These are phyloP conservation scores for Henckelia pumila DNA, from an alignment of 257 asterid species.

Conservation along the genomic window DNA sequence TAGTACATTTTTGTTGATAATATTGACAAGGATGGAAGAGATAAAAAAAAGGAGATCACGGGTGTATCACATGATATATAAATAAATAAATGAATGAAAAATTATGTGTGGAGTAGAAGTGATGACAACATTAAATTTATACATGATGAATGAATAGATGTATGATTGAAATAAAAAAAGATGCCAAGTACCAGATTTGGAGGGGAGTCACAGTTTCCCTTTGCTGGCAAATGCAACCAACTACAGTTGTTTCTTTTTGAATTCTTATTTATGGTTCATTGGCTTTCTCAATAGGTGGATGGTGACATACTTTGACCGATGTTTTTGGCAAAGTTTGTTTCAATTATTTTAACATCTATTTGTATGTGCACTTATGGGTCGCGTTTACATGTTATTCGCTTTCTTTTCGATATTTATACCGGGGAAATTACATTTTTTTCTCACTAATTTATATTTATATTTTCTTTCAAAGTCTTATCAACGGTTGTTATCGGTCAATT, in stretches of 20 bases:
- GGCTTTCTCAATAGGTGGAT: not conserved
- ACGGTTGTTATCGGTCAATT: too few relatives aligned
- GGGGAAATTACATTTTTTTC: too few relatives aligned
- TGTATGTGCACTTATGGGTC: not conserved
- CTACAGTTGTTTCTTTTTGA: not conserved
- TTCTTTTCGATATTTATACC: too few relatives aligned
- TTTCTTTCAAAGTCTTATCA: too few relatives aligned
- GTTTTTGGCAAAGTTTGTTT: not conserved
- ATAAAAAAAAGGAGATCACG: not conserved
- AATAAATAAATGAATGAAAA: too few relatives aligned
- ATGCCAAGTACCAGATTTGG: not conserved
- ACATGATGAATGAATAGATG: not conserved
- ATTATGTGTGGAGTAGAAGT: too few relatives aligned
- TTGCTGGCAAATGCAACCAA: not conserved
- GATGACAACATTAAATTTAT: not conserved
- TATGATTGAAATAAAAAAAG: not conserved
- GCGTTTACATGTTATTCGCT: not conserved
- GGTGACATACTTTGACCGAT: not conserved
- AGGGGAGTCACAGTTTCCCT: not conserved
- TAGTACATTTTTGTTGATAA: not conserved
- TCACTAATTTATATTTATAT: too few relatives aligned
- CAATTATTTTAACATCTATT: not conserved
- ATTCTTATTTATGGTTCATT: not conserved
- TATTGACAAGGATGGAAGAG: not conserved
- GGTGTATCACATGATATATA: not conserved